phyloP scores from a whole-genome alignment of 2,329 filamentous ascomycete genomes.

The Fusarium sp. region DNA sequence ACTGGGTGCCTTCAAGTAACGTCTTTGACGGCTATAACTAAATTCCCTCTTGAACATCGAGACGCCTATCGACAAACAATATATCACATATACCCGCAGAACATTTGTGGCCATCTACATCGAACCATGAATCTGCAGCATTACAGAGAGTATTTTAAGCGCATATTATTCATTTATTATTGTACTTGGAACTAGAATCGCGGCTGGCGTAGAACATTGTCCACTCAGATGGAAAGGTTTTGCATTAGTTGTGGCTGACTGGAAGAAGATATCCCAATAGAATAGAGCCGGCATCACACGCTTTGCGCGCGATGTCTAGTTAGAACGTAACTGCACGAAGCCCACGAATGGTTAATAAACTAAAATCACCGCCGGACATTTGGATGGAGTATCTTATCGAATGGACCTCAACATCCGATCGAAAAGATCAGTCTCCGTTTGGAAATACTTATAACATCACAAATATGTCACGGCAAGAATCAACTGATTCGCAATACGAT shows the following conservation, averaged over 20 bases:
- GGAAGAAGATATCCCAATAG: background rate
- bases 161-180: background rate
- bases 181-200: background rate
- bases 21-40: slow-evolving; percentile 40
- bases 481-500: background rate
- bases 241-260: background rate
- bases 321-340: background rate
- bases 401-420: background rate
- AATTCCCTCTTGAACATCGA: background rate
- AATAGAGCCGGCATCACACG: background rate
- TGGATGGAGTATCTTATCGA: background rate
- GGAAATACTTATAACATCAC: background rate
- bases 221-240: background rate
- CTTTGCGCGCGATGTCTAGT: background rate
- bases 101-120: background rate
- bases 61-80: background rate
- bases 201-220: background rate
- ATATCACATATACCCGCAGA: background rate
- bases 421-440: background rate
- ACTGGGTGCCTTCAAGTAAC: slow-evolving; percentile 37
- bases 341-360: background rate
- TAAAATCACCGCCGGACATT: background rate
- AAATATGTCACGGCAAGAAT: slow-evolving; percentile 10
- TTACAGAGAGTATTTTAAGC: background rate
- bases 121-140: background rate